Base-by-base conservation (phyloP, 2,329 filamentous ascomycete genomes). In the Chaetomium globosum region DNA sequence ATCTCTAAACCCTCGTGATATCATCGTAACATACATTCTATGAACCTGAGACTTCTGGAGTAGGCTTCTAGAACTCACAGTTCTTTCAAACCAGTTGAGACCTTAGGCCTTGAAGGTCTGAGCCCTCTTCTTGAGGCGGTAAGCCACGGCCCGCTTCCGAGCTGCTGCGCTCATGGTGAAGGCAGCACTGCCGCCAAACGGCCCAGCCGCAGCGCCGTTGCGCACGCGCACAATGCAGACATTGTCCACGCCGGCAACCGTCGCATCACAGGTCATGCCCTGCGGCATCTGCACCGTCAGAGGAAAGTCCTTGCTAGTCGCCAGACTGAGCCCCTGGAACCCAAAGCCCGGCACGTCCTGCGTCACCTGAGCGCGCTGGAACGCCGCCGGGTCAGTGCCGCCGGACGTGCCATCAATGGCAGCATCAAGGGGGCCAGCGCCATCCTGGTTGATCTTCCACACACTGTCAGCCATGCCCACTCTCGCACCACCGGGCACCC, bases 241-340 rank as follows among this genome's bases (percentile, higher is more conserved):
- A 71, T 87, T 86, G 66, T 79, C 71, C 16, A 82, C 87, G 30
- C 85, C 86, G 60, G 81, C 87, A 8, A 83, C 84, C 52, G 79
- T 80, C 63, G 81, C 88, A 31, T 83, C 80, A 76, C 88, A 90
- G 31, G 85, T 88, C 86, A 89, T 89, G 61, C 87, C 88, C n/a
- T 74, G 67, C 26, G 88, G 87, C 84, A 90, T 88, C 75, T 87
- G 81, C 63, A 89, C 82, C 67, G 81, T 83, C 72, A 90, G 77
- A 58, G 84, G 84, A 79, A 89, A 90, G 70, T 90, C 87, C 71
- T 81, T 88, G 72, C 81, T 86, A 59, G 82, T 81, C 48, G 86
- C 85, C 23, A 80, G 78, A 1, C 86, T 88, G 33, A 89, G 78
- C 65, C 87, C 87, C 12, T 78, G 78, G 68, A 87, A 59, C 4